Base-by-base conservation (phyloP, 2,329 filamentous ascomycete genomes). In the Arthroderma sp. region DNA sequence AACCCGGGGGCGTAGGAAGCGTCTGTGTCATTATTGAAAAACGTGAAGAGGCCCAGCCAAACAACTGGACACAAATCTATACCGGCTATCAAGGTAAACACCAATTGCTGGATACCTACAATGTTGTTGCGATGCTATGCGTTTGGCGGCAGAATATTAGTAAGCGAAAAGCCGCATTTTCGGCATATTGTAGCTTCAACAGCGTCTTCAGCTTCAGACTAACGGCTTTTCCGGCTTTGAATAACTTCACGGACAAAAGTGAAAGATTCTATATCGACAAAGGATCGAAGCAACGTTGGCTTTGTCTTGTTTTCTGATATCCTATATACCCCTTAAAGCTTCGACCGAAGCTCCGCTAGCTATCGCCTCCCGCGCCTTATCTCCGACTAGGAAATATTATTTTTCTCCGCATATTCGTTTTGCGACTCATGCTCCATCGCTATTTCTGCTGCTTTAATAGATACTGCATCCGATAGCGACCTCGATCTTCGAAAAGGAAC, bases 391-490 rank as follows among this genome's bases (percentile, higher is more conserved):
- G 36, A 11, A 33, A 28, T 29, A 36, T 38, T 39, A 45, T 44
- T 44, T 10, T 7, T 28, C 39, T 38, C 36, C 27, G 40, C 39
- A 22, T 34, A 38, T 38, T 27, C 27, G n/a, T 9, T 29, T 9
- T 29, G 38, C 31, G n/a, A 38, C 48, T 38, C 39, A 55, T 53
- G 53, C 46, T 44, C 44, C 48, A 50, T 42, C 43, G 42, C 33
- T 41, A 47, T 42, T 54, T 51, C 41, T 55, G 54, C 43, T 54
- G 48, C 39, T 54, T 47, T 46, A 38, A 52, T 43, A 52, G 53
- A 49, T 55, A 53, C 41, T 50, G 45, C 31, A 44, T 50, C n/a
- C 49, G 53, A 45, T 54, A 55, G 40, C 38, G 46, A 38, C 28
- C 32, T 27, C 28, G 29, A 22, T n/a, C 33, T 34, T 36, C 36